Base-by-base conservation (phyloP, 2,329 filamentous ascomycete genomes). In the Passalora sequoiae region DNA sequence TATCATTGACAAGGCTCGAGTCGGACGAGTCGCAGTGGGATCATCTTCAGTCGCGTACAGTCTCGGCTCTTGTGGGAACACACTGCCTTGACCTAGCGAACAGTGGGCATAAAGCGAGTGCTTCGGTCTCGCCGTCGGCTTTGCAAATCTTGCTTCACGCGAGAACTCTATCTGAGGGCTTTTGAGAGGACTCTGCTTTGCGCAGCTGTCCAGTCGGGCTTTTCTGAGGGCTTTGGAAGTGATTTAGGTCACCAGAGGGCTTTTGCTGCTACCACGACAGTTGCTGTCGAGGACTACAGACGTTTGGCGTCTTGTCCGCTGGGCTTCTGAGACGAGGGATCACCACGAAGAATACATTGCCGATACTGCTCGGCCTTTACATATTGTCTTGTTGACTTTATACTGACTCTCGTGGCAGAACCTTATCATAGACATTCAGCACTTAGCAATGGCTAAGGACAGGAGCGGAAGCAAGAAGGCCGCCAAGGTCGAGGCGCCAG, bases 61-160 rank as follows among this genome's bases (percentile, higher is more conserved):
- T 68, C 68, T 69, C 63, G 69, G 70, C 69, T 50, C 46, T 62
- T 74, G 71, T 73, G 71, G 71, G 70, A 72, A 74, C 71, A 71
- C 71, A 51, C 47, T 39, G 70, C 71, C 71, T 68, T 64, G 67
- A 66, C 60, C 52, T 54, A 58, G 64, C 63, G 61, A 56, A 40
- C 63, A 68, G 68, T 70, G 68, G 67, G 69, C 69, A 55, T 20
- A 44, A 51, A 35, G 44, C 47, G 50, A 47, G 44, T 44, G 12
- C 65, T 64, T 63, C 15, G n/a, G 17, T 36, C 65, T 64, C 66
- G 67, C 64, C 47, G 55, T 60, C 56, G 59, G 61, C 59, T 59
- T 52, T 49, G 56, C 53, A 57, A 50, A 51, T n/a, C 49, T 53
- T 50, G 48, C 40, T 43, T 44, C 38, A 39, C 37, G 52, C 50